These are phyloP conservation scores for Chenopodium album DNA, from an alignment of 148 eudicot genomes.

Conservation along the genomic window DNA sequence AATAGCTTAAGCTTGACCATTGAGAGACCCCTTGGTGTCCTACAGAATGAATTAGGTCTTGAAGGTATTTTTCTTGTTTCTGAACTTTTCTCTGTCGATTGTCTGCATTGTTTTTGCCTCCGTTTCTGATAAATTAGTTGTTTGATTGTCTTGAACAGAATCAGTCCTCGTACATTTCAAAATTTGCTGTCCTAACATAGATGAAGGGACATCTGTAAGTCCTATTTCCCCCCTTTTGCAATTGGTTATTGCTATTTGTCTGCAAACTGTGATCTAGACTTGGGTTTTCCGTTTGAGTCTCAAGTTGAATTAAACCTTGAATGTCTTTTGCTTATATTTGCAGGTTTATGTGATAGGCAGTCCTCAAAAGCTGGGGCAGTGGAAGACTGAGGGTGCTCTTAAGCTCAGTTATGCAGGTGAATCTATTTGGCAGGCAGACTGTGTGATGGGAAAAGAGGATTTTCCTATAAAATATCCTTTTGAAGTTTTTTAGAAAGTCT, in stretches of 20 bases:
- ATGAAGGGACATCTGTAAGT: conserved; percentile 78
- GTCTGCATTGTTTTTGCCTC: conserved; percentile 1
- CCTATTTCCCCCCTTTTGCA: conserved; percentile 1
- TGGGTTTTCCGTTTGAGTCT: background rate
- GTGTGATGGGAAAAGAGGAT: conserved; percentile 63
- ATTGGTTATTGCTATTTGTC: background rate
- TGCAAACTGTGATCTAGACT: background rate
- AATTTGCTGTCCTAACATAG: conserved; percentile 78
- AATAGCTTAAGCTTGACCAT: conserved; percentile 40
- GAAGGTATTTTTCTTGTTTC: conserved; percentile 42
- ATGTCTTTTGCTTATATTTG: conserved; percentile 16
- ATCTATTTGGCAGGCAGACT: conserved; percentile 76
- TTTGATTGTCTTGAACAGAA: conserved; percentile 49
- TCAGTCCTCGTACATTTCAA: conserved; percentile 72
- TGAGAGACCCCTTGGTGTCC: conserved; percentile 57
- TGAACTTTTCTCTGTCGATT: conserved; percentile 2
- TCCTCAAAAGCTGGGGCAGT: conserved; percentile 68
- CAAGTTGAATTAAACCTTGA: background rate
- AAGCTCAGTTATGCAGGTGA: conserved; percentile 81
- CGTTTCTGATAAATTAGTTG: background rate
- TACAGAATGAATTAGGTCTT: conserved; percentile 52
- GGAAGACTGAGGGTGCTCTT: conserved; percentile 73
- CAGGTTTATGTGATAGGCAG: conserved; percentile 88
- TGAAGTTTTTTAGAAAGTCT: background rate
- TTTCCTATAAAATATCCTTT: conserved; percentile 94